Evolutionary conservation across 2,329 filamentous ascomycete species (phyloP).

Genomic region (Harringtonia aguacate): DNA sequence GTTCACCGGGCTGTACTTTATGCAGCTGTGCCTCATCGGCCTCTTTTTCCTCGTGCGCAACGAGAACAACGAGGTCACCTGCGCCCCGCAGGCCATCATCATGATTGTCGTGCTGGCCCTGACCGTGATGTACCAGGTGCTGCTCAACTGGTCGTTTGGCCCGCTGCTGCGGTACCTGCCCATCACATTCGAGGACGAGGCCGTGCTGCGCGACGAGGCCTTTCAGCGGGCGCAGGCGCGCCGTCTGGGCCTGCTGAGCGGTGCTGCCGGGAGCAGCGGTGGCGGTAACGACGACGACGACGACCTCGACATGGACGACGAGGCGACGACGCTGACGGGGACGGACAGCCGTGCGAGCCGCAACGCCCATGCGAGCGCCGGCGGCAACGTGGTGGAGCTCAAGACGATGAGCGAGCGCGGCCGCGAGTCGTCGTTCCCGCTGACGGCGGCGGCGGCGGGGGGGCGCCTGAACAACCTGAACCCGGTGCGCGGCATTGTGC

Average conservation of each 20-base stretch:
- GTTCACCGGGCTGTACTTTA: slow-evolving; percentile 88
- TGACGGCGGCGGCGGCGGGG: neutral
- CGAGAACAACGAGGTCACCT: slow-evolving; percentile 40
- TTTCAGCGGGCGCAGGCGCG: slow-evolving; percentile 71
- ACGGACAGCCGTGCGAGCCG: slow-evolving; percentile 7
- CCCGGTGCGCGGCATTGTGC: slow-evolving; percentile 33
- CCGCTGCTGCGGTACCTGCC: slow-evolving; percentile 84
- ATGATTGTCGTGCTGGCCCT: slow-evolving; percentile 70
- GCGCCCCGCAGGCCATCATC: slow-evolving; percentile 65
- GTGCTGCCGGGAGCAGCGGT: too few relatives aligned
- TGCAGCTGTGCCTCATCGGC: slow-evolving; percentile 84
- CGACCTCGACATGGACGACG: slow-evolving; percentile 26
- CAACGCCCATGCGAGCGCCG: neutral
- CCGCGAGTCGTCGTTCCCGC: slow-evolving; percentile 13
- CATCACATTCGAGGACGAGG: slow-evolving; percentile 92
- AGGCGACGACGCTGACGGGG: slow-evolving; percentile 17
- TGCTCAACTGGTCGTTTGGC: slow-evolving; percentile 73
- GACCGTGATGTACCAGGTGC: slow-evolving; percentile 66
- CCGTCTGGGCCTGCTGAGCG: slow-evolving; percentile 53
- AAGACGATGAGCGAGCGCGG: slow-evolving; percentile 16
- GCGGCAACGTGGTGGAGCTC: slow-evolving; percentile 24
- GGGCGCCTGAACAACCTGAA: slow-evolving; percentile 23
- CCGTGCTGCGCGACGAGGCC: slow-evolving; percentile 78
- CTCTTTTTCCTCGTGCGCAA: slow-evolving; percentile 73
- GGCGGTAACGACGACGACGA: too few relatives aligned